Conservation (phyloP, 2,329 filamentous ascomycete genomes). For the Cordyceps tenuipes region DNA sequence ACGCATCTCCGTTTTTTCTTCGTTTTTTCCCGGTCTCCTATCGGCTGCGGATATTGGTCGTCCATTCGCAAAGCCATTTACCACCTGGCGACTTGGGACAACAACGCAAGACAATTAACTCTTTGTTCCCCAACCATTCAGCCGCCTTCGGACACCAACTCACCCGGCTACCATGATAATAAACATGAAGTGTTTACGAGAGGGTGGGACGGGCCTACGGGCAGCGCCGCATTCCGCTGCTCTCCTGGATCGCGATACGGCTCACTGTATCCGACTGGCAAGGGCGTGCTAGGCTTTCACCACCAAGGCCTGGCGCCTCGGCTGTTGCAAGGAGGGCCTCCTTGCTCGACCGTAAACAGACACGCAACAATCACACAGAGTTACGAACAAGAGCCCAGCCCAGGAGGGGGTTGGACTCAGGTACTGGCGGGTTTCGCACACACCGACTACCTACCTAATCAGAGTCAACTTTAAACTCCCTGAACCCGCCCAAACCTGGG, state of each 20-base stretch:
- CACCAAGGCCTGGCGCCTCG: background rate
- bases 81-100: background rate
- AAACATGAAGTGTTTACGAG: background rate
- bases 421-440: background rate
- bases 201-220: background rate
- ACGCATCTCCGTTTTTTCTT: background rate
- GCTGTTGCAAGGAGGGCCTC: slow-evolving; percentile 5
- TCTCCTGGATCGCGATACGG: background rate
- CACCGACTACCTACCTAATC: background rate
- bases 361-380: background rate
- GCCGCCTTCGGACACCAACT: background rate
- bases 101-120: background rate
- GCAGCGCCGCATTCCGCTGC: background rate
- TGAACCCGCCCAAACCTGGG: background rate
- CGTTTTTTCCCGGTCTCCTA: background rate
- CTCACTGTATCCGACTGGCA: background rate
- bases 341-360: background rate
- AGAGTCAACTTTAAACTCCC: background rate
- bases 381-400: background rate
- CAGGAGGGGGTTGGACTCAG: slow-evolving; percentile 1
- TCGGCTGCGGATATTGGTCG: background rate
- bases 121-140: background rate
- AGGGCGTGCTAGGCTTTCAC: background rate
- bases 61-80: background rate
- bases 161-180: background rate